These are phyloP conservation scores for Syzygium jambos DNA, from an alignment of 345 rosid species.

Conservation along the genomic window DNA sequence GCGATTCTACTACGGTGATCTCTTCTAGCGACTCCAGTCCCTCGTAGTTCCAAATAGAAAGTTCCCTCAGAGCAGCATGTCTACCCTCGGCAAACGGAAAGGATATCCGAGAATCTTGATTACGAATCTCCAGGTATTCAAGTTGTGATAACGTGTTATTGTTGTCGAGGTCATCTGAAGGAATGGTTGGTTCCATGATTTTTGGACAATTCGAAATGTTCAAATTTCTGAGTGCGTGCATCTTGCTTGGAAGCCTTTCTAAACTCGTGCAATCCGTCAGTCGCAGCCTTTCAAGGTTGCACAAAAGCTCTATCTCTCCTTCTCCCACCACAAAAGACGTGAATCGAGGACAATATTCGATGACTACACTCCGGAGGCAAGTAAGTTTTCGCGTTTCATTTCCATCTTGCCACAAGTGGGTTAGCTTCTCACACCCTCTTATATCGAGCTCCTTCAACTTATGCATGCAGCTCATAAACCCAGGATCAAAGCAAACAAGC, in stretches of 20 bases:
- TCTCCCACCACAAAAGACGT: fast-evolving
- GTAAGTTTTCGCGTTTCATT: fast-evolving
- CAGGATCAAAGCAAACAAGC: neutral
- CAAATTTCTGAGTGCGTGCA: neutral
- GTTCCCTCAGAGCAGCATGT: fast-evolving
- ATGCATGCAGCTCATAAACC: neutral
- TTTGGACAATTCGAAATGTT: fast-evolving
- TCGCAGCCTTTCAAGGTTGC: fast-evolving
- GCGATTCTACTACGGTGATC: fast-evolving
- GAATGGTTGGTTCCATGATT: neutral
- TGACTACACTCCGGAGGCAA: neutral
- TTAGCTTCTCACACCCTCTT: fast-evolving
- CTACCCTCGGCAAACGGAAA: neutral
- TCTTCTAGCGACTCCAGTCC: neutral
- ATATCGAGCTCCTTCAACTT: neutral
- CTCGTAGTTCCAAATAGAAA: fast-evolving
- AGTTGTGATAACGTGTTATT: fast-evolving
- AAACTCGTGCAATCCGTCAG: fast-evolving
- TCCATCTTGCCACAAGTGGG: neutral
- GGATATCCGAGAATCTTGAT: fast-evolving
- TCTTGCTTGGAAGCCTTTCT: neutral
- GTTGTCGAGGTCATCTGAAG: fast-evolving
- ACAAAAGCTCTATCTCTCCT: fast-evolving
- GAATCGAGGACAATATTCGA: fast-evolving
- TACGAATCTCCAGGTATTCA: fast-evolving